These are phyloP conservation scores for Mrakia gelida DNA, from an alignment of 768 basidiomycete species.

Conservation along the genomic window DNA sequence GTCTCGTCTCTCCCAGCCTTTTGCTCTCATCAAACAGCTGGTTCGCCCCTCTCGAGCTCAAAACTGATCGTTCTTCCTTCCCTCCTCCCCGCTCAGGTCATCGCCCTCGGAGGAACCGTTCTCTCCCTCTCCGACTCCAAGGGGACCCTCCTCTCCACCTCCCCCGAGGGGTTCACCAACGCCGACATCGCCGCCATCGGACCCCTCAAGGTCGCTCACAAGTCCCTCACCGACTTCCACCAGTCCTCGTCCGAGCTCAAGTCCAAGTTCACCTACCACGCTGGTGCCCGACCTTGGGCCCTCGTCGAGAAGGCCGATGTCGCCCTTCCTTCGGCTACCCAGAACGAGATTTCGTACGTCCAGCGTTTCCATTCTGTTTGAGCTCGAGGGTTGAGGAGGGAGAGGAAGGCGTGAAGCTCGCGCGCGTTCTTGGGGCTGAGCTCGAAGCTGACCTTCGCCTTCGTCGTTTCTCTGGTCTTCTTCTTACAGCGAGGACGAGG, in stretches of 20 bases:
- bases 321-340: slow-evolving; percentile 66
- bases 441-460: slow-evolving; percentile 8
- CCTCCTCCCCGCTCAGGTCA: slow-evolving; percentile 53
- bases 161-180: slow-evolving; percentile 56
- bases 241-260: slow-evolving; percentile 40
- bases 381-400: background rate
- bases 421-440: background rate
- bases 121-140: slow-evolving; percentile 71
- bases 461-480: background rate
- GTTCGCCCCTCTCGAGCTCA: background rate
- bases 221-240: slow-evolving; percentile 31
- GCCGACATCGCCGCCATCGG: slow-evolving; percentile 55
- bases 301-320: slow-evolving; percentile 61
- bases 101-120: slow-evolving; percentile 69
- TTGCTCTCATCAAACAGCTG: background rate
- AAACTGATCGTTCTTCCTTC: background rate
- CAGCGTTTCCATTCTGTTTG: background rate
- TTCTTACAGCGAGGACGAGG: slow-evolving; percentile 53
- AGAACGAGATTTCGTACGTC: slow-evolving; percentile 59
- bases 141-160: slow-evolving; percentile 57
- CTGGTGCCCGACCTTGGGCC: slow-evolving; percentile 64
- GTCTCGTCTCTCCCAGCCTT: background rate
- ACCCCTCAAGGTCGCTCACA: slow-evolving; percentile 52
- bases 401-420: background rate
- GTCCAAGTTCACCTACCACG: slow-evolving; percentile 43